Percentiles rank a stretch among this genome's conserved stretches.
Conservation (phyloP, 805 yeast genomes). For the Saturnispora mendoncae region DNA sequence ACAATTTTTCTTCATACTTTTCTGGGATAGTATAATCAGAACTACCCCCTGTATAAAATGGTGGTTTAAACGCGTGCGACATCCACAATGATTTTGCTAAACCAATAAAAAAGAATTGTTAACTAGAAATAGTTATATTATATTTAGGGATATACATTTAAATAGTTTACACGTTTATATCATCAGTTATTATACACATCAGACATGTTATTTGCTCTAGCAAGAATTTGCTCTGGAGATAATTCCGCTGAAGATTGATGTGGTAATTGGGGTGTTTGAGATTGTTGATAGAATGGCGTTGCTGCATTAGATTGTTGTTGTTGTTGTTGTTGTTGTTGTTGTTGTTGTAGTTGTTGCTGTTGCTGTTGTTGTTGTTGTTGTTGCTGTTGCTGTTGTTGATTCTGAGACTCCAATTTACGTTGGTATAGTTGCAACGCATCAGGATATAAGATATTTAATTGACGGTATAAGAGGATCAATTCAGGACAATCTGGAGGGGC, state of each 20-base stretch:
- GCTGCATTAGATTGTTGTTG: constrained; percentile 7
- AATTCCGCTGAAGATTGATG: constrained; percentile 12
- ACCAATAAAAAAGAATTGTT: neutral
- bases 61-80: constrained; percentile 12
- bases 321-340: constrained; percentile 11
- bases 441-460: constrained; percentile 36
- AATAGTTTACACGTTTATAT: too few relatives aligned
- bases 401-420: constrained; percentile 19
- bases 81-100: neutral
- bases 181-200: neutral
- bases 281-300: neutral
- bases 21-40: constrained; percentile 28
- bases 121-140: too few relatives aligned
- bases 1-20: constrained; percentile 36
- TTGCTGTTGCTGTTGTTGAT: constrained; percentile 11
- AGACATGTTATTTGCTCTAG: constrained; percentile 19
- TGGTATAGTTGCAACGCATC: constrained; percentile 34
- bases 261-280: constrained; percentile 9
- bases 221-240: constrained; percentile 30
- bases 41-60: constrained; percentile 9
- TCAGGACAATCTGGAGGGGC: constrained; percentile 52
- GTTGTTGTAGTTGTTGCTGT: constrained; percentile 11
- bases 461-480: constrained; percentile 36
- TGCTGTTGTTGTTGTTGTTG: constrained; percentile 10
- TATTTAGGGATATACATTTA: too few relatives aligned